A percentile compares a stretch with the other conserved stretches of the same genome.
phyloP scores from a whole-genome alignment of 2,329 filamentous ascomycete species.

The Bipolaris gigantea region DNA sequence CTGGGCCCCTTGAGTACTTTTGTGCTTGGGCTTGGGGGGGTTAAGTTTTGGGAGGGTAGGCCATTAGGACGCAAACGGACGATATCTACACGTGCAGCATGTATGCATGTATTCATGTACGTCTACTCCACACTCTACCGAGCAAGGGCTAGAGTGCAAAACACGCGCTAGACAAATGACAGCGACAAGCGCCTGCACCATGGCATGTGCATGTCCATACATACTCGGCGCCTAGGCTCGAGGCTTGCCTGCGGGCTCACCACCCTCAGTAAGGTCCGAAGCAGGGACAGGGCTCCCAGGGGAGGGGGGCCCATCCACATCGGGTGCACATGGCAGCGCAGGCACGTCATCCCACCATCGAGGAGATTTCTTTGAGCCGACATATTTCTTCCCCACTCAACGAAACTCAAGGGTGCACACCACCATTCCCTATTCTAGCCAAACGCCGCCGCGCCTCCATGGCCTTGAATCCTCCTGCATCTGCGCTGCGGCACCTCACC shows the following conservation, averaged over 20 bases:
- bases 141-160: not conserved
- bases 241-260: constrained; percentile 12
- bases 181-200: constrained; percentile 24
- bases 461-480: constrained; percentile 16
- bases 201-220: not conserved
- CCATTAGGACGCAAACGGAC: not conserved
- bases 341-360: constrained; percentile 32
- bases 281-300: constrained; percentile 17
- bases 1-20: constrained; percentile 7
- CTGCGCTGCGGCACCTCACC: constrained; percentile 17
- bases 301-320: not conserved
- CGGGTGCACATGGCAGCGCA: constrained; percentile 25
- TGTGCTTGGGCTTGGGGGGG: not conserved
- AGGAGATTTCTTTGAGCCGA: constrained; percentile 32
- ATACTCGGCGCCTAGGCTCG: constrained; percentile 21
- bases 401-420: constrained; percentile 11
- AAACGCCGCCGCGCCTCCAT: constrained; percentile 22
- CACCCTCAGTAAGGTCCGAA: constrained; percentile 11
- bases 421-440: constrained; percentile 22
- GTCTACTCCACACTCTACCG: no score
- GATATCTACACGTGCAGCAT: not conserved
- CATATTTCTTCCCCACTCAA: constrained; percentile 19
- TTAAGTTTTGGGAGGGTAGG: not conserved
- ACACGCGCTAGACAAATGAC: constrained; percentile 25
- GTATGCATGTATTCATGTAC: no score